Evolutionary conservation across 139 green algal genomes (phyloP).

Genomic region (Astrephomene gubernaculifera): DNA sequence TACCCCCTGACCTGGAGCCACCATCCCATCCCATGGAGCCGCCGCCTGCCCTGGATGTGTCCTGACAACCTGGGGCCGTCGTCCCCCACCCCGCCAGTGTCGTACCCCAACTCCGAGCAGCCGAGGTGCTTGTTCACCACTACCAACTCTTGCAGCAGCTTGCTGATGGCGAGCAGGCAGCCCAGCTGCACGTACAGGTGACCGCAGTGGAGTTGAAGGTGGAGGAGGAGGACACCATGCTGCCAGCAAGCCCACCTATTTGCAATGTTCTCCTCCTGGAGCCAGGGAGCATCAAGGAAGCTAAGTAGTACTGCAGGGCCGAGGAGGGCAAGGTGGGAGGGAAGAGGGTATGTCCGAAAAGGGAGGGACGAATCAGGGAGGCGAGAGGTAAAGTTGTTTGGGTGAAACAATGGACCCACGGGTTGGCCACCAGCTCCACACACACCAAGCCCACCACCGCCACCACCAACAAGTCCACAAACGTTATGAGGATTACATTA

Average conservation of each 20-base stretch:
- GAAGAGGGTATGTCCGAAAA: background rate
- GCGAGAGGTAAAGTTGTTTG: no score
- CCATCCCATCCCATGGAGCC: no score
- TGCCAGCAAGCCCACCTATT: background rate
- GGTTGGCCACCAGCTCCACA: background rate
- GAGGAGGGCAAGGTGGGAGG: background rate
- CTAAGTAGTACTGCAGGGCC: slow-evolving; percentile 7
- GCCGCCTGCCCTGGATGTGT: no score
- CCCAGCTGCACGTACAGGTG: no score
- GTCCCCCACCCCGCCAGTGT: no score
- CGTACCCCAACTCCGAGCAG: no score
- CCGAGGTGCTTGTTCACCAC: no score
- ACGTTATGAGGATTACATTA: no score
- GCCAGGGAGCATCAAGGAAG: background rate
- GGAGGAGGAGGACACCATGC: background rate
- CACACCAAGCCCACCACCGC: background rate
- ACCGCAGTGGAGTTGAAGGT: no score
- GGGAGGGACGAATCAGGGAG: background rate
- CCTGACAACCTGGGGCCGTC: no score
- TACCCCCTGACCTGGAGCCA: no score
- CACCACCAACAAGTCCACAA: background rate
- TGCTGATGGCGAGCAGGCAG: slow-evolving; percentile 23
- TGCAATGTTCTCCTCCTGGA: background rate
- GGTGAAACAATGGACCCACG: no score
- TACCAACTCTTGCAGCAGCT: background rate